phyloP scores from a whole-genome alignment of 2,329 filamentous ascomycete species.

The Gyromitra esculenta region DNA sequence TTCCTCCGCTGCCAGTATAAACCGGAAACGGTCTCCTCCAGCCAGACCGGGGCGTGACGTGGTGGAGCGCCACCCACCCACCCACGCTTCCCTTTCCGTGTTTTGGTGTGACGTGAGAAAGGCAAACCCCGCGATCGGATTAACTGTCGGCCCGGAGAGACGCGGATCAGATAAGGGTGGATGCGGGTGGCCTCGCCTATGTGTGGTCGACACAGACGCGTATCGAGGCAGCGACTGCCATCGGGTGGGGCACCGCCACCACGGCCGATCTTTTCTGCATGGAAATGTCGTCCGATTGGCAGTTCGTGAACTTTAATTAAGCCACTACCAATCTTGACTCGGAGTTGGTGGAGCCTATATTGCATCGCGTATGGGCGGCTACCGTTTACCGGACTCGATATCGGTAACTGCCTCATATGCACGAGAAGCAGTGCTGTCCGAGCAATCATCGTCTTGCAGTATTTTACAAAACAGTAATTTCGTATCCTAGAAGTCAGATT shows the following conservation, averaged over 20 bases:
- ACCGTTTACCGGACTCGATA: no score
- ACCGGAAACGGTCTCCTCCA: background rate
- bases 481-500: no score
- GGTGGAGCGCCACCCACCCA: background rate
- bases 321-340: no score
- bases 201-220: background rate
- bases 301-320: no score
- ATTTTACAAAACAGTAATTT: no score
- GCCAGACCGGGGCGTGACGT: constrained; percentile 22
- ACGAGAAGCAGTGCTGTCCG: no score
- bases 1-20: background rate
- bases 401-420: no score
- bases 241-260: background rate
- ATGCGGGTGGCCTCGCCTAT: constrained; percentile 4
- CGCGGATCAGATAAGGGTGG: constrained; percentile 9
- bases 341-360: background rate
- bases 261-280: background rate
- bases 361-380: background rate
- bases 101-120: constrained; percentile 8
- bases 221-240: background rate
- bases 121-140: constrained; percentile 34
- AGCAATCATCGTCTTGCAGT: no score
- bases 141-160: constrained; percentile 39
- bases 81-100: background rate
- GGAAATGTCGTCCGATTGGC: background rate